Conservation (phyloP, 2,329 filamentous ascomycete species). For the Fusarium metavorans region DNA sequence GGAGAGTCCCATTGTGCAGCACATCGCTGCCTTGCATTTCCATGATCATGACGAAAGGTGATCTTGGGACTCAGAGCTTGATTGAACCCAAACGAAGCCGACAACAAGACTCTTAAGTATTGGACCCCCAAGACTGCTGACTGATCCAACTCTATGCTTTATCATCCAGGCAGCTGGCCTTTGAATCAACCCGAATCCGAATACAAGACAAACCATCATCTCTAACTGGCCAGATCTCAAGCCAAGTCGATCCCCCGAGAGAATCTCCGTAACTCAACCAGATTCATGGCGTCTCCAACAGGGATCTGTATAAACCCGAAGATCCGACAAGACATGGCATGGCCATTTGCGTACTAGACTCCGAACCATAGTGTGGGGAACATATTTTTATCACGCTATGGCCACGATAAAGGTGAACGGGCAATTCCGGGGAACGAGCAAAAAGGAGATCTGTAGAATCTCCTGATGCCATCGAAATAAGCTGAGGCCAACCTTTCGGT, state of each 20-base stretch:
- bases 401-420: background rate
- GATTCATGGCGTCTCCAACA: background rate
- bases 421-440: background rate
- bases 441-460: background rate
- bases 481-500: background rate
- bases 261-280: background rate
- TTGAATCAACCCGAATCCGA: background rate
- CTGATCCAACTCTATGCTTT: background rate
- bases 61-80: background rate
- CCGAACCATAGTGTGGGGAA: slow-evolving; percentile 25
- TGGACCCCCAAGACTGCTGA: background rate
- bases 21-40: background rate
- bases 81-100: background rate
- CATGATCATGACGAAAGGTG: background rate
- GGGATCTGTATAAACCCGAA: slow-evolving; percentile 9
- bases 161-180: background rate
- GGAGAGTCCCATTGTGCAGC: slow-evolving; percentile 9
- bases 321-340: slow-evolving; percentile 15
- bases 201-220: background rate
- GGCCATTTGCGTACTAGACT: slow-evolving; percentile 41
- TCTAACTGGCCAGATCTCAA: background rate
- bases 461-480: background rate
- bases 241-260: background rate
- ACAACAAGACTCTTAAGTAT: background rate
- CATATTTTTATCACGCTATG: background rate